A percentile compares a stretch with the other conserved stretches of the same genome.
Evolutionary conservation across 331 rosid species (phyloP).

Genomic region (Malus hybrid): DNA sequence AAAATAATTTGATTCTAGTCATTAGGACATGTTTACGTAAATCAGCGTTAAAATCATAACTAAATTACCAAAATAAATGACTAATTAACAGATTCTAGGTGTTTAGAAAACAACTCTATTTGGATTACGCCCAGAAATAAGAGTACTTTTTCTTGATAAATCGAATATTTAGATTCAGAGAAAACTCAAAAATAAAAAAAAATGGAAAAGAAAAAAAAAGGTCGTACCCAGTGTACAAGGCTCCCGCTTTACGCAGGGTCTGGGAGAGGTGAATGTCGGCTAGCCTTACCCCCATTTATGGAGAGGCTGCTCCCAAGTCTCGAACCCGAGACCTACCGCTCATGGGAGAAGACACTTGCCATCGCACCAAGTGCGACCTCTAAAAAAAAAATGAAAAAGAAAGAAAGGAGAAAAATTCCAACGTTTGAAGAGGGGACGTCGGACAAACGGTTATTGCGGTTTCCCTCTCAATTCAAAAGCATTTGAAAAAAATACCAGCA

Average conservation of each 20-base stretch:
- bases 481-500: background rate
- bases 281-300: no score
- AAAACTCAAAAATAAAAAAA: background rate
- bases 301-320: no score
- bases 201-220: background rate
- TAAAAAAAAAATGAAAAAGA: background rate
- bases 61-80: background rate
- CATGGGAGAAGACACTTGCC: no score
- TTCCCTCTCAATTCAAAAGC: conserved; percentile 19
- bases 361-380: no score
- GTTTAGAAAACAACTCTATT: background rate
- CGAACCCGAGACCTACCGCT: no score
- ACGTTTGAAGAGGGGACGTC: background rate
- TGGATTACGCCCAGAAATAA: background rate
- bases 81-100: background rate
- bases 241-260: no score
- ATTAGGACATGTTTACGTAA: background rate
- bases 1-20: background rate
- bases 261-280: no score
- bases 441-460: conserved; percentile 8
- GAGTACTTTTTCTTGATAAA: no score
- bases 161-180: background rate
- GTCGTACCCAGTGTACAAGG: no score
- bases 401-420: background rate
- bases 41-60: background rate